A percentile compares a stretch with the other conserved stretches of the same genome.
Evolutionary conservation across 768 basidiomycete genomes (phyloP).

Genomic region (Boletus rubescentipes): DNA sequence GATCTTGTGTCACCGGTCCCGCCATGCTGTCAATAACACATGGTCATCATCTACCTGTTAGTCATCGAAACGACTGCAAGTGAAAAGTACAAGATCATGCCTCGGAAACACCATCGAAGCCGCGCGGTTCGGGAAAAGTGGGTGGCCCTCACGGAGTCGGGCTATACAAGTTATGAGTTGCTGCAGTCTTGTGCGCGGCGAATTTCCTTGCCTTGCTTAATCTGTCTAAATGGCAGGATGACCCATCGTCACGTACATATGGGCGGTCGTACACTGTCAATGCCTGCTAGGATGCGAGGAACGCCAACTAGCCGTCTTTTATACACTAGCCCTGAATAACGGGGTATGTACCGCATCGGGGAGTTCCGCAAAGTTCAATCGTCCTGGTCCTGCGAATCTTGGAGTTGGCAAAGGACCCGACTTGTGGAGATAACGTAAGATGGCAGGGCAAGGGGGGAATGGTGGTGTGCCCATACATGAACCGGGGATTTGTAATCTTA

Average conservation of each 20-base stretch:
- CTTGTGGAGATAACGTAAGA: slow-evolving; percentile 18
- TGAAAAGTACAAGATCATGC: not conserved
- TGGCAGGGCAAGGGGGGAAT: not conserved
- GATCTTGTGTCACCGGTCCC: slow-evolving; percentile 14
- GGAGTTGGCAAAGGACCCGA: slow-evolving; percentile 7
- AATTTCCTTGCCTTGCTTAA: not conserved
- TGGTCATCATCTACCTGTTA: not conserved
- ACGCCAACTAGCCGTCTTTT: not conserved
- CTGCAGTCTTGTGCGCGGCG: not conserved
- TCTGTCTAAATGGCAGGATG: not conserved
- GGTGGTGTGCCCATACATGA: not conserved
- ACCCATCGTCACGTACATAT: slow-evolving; percentile 5
- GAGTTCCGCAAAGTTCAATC: not conserved
- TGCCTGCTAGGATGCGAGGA: not conserved
- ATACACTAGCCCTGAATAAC: not conserved
- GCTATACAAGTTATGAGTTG: not conserved
- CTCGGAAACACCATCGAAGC: not conserved
- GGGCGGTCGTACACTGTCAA: not conserved
- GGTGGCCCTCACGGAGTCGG: not conserved
- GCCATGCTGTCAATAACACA: slow-evolving; percentile 11
- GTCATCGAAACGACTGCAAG: slow-evolving; percentile 9
- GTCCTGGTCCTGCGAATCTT: slow-evolving; percentile 2
- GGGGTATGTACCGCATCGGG: not conserved
- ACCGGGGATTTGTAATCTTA: not conserved
- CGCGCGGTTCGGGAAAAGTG: slow-evolving; percentile 1